These are phyloP conservation scores for Paramyrothecium roridum DNA, from an alignment of 2,329 filamentous ascomycete genomes.

Conservation along the genomic window DNA sequence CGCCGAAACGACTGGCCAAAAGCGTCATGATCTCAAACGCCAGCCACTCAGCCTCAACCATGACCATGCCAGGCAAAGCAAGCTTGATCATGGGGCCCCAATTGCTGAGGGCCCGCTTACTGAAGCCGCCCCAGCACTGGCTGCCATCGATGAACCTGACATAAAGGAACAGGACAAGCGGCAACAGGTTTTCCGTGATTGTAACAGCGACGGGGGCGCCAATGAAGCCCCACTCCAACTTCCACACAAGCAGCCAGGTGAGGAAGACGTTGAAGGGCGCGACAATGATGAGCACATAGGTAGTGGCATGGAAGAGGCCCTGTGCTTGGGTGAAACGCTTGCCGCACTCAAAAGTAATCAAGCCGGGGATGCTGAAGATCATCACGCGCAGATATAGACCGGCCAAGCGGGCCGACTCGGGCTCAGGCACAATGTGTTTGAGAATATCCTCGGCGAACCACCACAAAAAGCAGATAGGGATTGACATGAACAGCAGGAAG, in stretches of 20 bases:
- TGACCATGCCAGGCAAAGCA: conserved; percentile 83
- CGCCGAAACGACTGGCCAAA: conserved; percentile 75
- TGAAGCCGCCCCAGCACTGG: conserved; percentile 84
- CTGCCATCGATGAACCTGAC: conserved; percentile 69
- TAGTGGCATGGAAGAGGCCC: conserved; percentile 73
- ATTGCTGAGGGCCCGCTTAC: conserved; percentile 64
- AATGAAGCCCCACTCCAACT: conserved; percentile 65
- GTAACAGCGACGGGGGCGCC: conserved; percentile 80
- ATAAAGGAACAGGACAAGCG: conserved; percentile 74
- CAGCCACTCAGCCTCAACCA: conserved; percentile 91
- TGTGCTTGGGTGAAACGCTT: conserved; percentile 84
- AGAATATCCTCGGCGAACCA: conserved; percentile 64
- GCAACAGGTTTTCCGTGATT: conserved; percentile 75
- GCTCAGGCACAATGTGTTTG: conserved; percentile 36
- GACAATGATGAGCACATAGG: conserved; percentile 73
- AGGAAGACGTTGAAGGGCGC: conserved; percentile 75
- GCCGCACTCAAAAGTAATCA: conserved; percentile 72
- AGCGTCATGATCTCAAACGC: conserved; percentile 90
- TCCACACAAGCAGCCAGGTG: conserved; percentile 79
- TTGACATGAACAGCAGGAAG: conserved; percentile 69
- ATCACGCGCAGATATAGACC: conserved; percentile 71
- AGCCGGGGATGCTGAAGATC: conserved; percentile 70
- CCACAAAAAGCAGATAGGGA: conserved; percentile 74
- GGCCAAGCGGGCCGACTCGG: conserved; percentile 65
- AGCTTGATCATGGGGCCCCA: conserved; percentile 83